Conservation (phyloP, 2,329 filamentous ascomycete species). For the Colletotrichum tanaceti region DNA sequence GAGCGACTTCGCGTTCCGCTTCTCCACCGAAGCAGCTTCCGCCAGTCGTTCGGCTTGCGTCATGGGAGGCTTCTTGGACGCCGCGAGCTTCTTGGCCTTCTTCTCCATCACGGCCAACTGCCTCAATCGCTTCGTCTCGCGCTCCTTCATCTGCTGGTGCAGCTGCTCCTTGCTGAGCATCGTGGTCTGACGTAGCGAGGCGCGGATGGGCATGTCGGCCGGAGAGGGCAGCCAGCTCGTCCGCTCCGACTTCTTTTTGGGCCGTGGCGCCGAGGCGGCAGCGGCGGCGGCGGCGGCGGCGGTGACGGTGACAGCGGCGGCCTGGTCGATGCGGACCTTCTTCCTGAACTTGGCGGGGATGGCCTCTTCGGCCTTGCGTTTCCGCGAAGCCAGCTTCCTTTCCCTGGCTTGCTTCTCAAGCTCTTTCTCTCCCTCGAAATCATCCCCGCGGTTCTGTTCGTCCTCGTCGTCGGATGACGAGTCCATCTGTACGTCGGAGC, state of each 20-base stretch:
- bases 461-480: conserved; percentile 88
- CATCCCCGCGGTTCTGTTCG: conserved; percentile 73
- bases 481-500: conserved; percentile 85
- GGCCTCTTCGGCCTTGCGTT: conserved; percentile 82
- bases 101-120: conserved; percentile 76
- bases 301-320: conserved; percentile 34
- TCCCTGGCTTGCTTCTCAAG: conserved; percentile 80
- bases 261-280: conserved; percentile 58
- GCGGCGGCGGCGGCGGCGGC: conserved; percentile 42
- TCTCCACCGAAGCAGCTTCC: conserved; percentile 85
- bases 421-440: conserved; percentile 88
- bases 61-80: conserved; percentile 81
- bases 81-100: conserved; percentile 76
- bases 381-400: conserved; percentile 74
- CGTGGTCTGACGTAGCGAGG: conserved; percentile 69
- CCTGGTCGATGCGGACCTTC: conserved; percentile 76
- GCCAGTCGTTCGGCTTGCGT: conserved; percentile 87
- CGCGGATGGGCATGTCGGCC: conserved; percentile 67
- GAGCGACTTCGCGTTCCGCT: conserved; percentile 87
- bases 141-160: conserved; percentile 78
- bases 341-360: conserved; percentile 79
- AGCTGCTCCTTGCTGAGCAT: conserved; percentile 70
- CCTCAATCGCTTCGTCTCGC: conserved; percentile 76
- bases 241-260: conserved; percentile 71
- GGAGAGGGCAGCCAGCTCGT: conserved; percentile 67